Evolutionary conservation across 1,139 yeast species (phyloP).

Genomic region (Kurtzmaniella quercitrusa): DNA sequence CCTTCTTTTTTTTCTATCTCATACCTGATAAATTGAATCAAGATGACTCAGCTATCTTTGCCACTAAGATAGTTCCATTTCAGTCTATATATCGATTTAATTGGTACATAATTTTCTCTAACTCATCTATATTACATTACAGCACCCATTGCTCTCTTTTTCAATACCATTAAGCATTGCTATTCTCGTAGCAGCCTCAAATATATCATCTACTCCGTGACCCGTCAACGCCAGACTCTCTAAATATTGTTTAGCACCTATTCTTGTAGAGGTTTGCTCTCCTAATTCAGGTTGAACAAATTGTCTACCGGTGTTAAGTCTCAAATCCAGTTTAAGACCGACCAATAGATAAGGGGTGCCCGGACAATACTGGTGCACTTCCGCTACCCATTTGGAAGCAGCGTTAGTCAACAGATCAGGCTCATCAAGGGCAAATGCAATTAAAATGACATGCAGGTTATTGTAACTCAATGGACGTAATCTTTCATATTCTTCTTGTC

Average conservation of each 20-base stretch:
- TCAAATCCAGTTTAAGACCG: conserved; percentile 67
- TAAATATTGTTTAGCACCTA: conserved; percentile 66
- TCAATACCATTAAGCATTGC: conserved; percentile 45
- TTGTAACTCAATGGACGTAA: conserved; percentile 79
- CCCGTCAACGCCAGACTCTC: conserved; percentile 79
- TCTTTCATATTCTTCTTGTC: conserved; percentile 86
- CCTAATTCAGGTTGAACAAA: conserved; percentile 56
- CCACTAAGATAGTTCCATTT: not conserved
- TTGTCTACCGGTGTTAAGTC: conserved; percentile 26
- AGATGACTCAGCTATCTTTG: too few relatives aligned
- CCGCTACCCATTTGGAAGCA: conserved; percentile 67
- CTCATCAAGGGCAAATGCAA: conserved; percentile 68
- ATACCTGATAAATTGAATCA: too few relatives aligned
- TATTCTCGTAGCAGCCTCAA: conserved; percentile 70
- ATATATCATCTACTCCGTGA: conserved; percentile 78
- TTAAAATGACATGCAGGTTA: conserved; percentile 68
- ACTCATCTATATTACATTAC: conserved; percentile 14
- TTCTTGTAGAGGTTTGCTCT: conserved; percentile 54
- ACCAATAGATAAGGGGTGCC: conserved; percentile 61
- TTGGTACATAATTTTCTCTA: not conserved
- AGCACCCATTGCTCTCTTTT: conserved; percentile 27
- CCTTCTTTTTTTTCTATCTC: conserved; percentile 4
- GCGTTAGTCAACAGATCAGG: conserved; percentile 71
- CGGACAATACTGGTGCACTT: conserved; percentile 65
- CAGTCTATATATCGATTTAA: too few relatives aligned